Evolutionary conservation across 2,329 filamentous ascomycete species (phyloP).

Genomic region (Botrytis sinoallii): DNA sequence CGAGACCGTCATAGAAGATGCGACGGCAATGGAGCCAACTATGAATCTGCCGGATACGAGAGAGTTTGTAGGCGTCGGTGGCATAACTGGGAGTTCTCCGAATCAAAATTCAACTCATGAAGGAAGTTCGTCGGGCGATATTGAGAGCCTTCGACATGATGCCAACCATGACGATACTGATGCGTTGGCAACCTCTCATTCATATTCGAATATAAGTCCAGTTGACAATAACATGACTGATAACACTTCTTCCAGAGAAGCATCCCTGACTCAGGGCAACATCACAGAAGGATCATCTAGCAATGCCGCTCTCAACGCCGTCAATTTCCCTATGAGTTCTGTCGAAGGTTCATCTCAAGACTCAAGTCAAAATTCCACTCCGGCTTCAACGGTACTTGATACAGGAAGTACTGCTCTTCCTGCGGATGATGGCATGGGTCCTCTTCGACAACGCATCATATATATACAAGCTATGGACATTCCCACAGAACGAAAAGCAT

Average conservation of each 20-base stretch:
- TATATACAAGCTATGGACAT: constrained; percentile 62
- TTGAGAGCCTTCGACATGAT: not conserved
- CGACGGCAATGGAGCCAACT: not conserved
- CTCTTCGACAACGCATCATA: constrained; percentile 64
- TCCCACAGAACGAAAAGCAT: constrained; percentile 63
- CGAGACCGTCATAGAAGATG: constrained; percentile 30
- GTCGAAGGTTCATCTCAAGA: constrained; percentile 29
- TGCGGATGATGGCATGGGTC: constrained; percentile 75
- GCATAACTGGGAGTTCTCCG: constrained; percentile 14
- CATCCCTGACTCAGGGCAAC: constrained; percentile 29
- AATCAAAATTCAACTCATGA: constrained; percentile 32
- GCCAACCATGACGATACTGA: not conserved
- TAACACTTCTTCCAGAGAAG: constrained; percentile 31
- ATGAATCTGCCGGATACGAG: constrained; percentile 6
- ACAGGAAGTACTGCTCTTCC: constrained; percentile 43
- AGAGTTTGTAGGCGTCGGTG: not conserved
- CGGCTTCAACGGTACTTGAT: constrained; percentile 22
- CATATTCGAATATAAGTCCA: constrained; percentile 25
- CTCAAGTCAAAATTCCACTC: constrained; percentile 27
- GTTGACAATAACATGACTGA: constrained; percentile 32
- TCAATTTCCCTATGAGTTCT: constrained; percentile 28
- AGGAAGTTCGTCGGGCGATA: not conserved
- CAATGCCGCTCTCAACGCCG: constrained; percentile 11
- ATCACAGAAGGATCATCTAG: constrained; percentile 24
- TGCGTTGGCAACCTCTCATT: not conserved